Base-by-base conservation (phyloP, 768 basidiomycete genomes). In the Kwoniella bestiolae region DNA sequence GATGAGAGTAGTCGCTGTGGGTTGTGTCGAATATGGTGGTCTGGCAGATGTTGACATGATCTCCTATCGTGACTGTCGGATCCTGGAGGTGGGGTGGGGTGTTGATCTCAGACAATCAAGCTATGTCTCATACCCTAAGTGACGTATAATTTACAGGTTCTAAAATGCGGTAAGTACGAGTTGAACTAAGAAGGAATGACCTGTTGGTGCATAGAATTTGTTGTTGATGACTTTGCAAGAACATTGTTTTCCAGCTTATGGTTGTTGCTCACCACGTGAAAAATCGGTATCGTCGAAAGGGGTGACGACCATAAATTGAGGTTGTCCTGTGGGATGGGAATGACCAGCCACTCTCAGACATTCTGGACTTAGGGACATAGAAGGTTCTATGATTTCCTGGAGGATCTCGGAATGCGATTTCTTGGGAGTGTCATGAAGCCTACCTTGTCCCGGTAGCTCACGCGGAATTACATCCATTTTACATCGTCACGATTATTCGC, bases 1-100 rank as follows among this genome's bases (percentile, higher is more conserved):
- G 38, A 73, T 14, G 25, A 71, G 51, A n/a, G 74, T 73, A 29
- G 74, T 66, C 16, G 68, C 60, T 32, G 75, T 75, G 5, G 34
- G 35, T n/a, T 57, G 50, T 23, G 67, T 57, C 3, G 61, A 45
- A 44, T 58, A 66, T 32, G 66, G 18, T 23, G 74, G 71, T 56
- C 74, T 50, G 21, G 23, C 38, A 23, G 50, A 45, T 32, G 38
- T 41, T 29, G 60, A 41, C 35, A 46, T 57, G 7, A 44, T 25
- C 23, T 32, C 6, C 28, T 26, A 8, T n/a, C 23, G 9, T 14
- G 29, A 35, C 8, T 2, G n/a, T 35, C 29, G 41, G 18, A 14
- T 12, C 7, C 29, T n/a, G 26, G 25, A 26, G 23, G 14, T 11
- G 41, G 38, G 9, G 4, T 9, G 31, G 21, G 31, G 50, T 61